Percentiles rank a stretch among this genome's conserved stretches.
Conservation (phyloP, 2,329 filamentous ascomycete genomes). For the Botrytis deweyae region DNA sequence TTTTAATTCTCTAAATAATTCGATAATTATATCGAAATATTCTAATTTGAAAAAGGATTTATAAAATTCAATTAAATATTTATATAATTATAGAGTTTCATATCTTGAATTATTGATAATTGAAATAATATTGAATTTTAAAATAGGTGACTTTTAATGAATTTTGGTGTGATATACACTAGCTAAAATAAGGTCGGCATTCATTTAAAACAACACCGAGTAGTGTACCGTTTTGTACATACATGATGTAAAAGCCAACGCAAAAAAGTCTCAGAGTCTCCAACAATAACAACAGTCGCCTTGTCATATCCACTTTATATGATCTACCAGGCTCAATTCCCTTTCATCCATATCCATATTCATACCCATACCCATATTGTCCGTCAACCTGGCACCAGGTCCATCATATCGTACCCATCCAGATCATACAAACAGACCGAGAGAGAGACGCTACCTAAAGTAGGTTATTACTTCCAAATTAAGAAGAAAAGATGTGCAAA, state of each 20-base stretch:
- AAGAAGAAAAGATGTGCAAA: not conserved
- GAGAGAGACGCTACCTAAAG: not conserved
- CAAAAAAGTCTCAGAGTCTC: not conserved
- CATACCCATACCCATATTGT: not conserved
- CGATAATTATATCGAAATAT: too few species aligned
- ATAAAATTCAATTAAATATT: too few species aligned
- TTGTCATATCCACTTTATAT: conserved; percentile 8
- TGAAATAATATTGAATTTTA: too few species aligned
- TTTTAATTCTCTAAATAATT: too few species aligned
- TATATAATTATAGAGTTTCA: too few species aligned
- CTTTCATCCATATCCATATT: not conserved
- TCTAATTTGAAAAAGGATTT: too few species aligned
- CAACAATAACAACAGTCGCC: not conserved
- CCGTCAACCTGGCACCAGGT: not conserved
- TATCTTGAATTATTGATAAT: too few species aligned
- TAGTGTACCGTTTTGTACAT: not conserved
- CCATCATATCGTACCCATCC: not conserved
- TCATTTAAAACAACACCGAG: too few species aligned
- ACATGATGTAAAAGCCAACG: conserved; percentile 13
- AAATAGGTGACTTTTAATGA: too few species aligned
- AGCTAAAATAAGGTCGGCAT: too few species aligned
- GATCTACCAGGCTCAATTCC: not conserved
- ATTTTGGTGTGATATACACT: too few species aligned
- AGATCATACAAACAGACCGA: not conserved
- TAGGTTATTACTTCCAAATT: not conserved